These are phyloP conservation scores for Pseudocercospora ulei DNA, from an alignment of 2,329 filamentous ascomycete species.

Conservation along the genomic window DNA sequence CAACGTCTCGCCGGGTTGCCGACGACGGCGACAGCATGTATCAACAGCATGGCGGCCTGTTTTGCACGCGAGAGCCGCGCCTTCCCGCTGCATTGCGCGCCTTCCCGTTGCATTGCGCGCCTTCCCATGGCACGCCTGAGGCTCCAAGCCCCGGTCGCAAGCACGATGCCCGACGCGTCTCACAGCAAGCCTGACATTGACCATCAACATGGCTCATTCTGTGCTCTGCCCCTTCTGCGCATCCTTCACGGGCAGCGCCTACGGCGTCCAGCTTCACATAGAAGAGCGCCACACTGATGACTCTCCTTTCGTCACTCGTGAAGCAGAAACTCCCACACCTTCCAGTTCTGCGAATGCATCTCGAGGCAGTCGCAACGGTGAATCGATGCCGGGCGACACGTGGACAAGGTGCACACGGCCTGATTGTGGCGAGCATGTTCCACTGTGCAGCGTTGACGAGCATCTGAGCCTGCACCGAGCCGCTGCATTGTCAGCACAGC, in stretches of 20 bases:
- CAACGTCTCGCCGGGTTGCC: too few species aligned
- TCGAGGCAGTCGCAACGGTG: conserved; percentile 5
- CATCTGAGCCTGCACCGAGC: conserved; percentile 40
- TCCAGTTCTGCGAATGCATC: conserved; percentile 1
- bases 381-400: conserved; percentile 18
- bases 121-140: too few species aligned
- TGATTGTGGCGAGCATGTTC: conserved; percentile 39
- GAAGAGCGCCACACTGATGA: conserved; percentile 31
- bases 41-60: too few species aligned
- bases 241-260: conserved; percentile 22
- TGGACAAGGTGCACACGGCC: conserved; percentile 38
- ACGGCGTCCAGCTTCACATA: conserved; percentile 30
- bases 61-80: too few species aligned
- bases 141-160: not conserved
- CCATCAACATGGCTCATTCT: conserved; percentile 22
- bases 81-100: too few species aligned
- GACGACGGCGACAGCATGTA: too few species aligned
- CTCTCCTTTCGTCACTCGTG: conserved; percentile 22
- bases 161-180: conserved; percentile 10
- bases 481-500: conserved; percentile 34
- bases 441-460: conserved; percentile 39
- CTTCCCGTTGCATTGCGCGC: not conserved
- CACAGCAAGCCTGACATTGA: conserved; percentile 6
- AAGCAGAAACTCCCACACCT: conserved; percentile 1
- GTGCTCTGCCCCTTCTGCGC: conserved; percentile 29